Evolutionary conservation across 805 yeast species (phyloP).

Genomic region (Barnettozyma populi): DNA sequence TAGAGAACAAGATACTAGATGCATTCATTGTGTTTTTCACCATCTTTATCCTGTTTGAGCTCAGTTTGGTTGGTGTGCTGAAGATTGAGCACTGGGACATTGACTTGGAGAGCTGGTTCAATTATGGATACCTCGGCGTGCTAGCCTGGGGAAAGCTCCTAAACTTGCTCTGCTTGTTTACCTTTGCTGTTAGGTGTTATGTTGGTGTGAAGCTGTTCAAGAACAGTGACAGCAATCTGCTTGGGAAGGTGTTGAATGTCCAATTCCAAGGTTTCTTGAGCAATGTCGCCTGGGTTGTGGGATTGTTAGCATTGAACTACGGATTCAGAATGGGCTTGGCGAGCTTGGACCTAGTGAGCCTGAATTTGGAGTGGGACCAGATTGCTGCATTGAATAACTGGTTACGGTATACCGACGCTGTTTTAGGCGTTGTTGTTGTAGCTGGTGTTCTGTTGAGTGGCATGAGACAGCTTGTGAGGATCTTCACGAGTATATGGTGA

Average conservation of each 20-base stretch:
- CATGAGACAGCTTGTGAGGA: not conserved
- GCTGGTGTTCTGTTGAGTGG: not conserved
- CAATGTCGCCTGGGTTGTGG: not conserved
- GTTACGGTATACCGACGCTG: not conserved
- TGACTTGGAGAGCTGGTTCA: not conserved
- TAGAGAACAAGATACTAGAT: constrained; percentile 4
- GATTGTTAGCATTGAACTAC: constrained; percentile 1
- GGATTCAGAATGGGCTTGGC: not conserved
- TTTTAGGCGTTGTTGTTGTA: not conserved
- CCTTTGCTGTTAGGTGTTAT: constrained; percentile 4
- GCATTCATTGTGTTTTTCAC: not conserved
- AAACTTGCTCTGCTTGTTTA: not conserved
- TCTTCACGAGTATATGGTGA: not conserved
- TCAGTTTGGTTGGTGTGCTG: not conserved
- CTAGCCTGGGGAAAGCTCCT: not conserved
- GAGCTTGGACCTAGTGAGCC: not conserved
- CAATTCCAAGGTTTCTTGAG: constrained; percentile 5
- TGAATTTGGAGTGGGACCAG: not conserved
- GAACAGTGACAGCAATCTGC: not conserved
- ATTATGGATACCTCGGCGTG: constrained; percentile 1
- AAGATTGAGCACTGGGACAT: not conserved
- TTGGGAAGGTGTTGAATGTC: constrained; percentile 2
- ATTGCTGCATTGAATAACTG: not conserved
- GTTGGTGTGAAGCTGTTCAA: constrained; percentile 1
- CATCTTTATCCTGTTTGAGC: not conserved